A percentile compares a stretch with the other conserved stretches of the same genome.
These are phyloP conservation scores for Coemansia sp. DNA, from an alignment of 192 early-diverging fungal species.

Conservation along the genomic window DNA sequence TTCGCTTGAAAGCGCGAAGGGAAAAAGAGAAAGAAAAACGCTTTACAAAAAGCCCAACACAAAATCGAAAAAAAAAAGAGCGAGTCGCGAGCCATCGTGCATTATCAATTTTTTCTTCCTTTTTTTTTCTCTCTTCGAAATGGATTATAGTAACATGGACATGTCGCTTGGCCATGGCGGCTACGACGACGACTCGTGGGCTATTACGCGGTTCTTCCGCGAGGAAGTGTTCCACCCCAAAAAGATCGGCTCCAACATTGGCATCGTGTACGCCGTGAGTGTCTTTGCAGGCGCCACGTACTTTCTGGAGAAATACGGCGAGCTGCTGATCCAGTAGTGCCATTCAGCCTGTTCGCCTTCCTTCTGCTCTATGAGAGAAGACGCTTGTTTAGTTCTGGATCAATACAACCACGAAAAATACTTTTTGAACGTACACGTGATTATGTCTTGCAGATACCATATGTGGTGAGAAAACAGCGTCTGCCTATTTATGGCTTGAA, in stretches of 20 bases:
- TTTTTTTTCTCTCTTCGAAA: slow-evolving; percentile 2
- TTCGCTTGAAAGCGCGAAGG: too few relatives aligned
- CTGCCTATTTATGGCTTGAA: too few relatives aligned
- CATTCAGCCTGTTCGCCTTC: too few relatives aligned
- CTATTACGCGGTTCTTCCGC: slow-evolving; percentile 46
- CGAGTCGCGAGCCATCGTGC: neutral
- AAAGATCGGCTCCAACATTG: slow-evolving; percentile 40
- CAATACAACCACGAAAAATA: too few relatives aligned
- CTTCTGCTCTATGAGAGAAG: too few relatives aligned
- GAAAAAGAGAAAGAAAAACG: neutral
- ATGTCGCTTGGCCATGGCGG: slow-evolving; percentile 22
- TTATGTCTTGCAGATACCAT: too few relatives aligned
- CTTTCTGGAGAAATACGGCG: slow-evolving; percentile 47
- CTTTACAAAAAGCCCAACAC: neutral
- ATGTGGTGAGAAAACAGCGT: too few relatives aligned
- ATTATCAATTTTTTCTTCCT: slow-evolving; percentile 2
- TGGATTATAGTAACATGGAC: slow-evolving; percentile 2
- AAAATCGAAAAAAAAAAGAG: too few relatives aligned
- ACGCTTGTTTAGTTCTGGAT: too few relatives aligned
- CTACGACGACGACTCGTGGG: slow-evolving; percentile 42
- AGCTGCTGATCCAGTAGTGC: slow-evolving; percentile 42
- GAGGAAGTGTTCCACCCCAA: slow-evolving; percentile 42
- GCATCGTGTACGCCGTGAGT: slow-evolving; percentile 46
- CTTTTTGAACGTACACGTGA: too few relatives aligned
- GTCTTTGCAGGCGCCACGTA: slow-evolving; percentile 51